These are phyloP conservation scores for Balakata baccata DNA, from an alignment of 345 rosid genomes.

Conservation along the genomic window DNA sequence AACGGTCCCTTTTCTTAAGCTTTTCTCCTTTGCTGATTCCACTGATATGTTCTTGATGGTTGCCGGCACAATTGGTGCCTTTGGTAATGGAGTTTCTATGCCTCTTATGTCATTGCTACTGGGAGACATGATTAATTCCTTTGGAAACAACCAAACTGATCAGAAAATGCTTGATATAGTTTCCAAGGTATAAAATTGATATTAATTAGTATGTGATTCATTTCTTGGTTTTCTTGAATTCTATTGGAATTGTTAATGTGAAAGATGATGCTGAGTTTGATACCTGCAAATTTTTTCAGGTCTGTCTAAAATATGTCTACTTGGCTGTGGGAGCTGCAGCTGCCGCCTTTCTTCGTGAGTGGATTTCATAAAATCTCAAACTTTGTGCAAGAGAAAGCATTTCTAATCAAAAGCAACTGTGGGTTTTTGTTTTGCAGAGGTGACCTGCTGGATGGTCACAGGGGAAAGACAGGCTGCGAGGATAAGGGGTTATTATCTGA, in stretches of 20 bases:
- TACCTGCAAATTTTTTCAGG: constrained; percentile 17
- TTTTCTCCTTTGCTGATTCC: constrained; percentile 41
- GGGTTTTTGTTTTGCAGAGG: constrained; percentile 27
- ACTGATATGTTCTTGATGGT: constrained; percentile 31
- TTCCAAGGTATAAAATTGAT: constrained; percentile 29
- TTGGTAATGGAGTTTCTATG: constrained; percentile 31
- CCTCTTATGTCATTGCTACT: constrained; percentile 38
- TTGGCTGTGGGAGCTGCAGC: constrained; percentile 31
- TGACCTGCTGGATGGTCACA: constrained; percentile 46
- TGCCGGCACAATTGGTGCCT: constrained; percentile 31
- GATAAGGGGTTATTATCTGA: constrained; percentile 37
- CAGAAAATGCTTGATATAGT: constrained; percentile 22
- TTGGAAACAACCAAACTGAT: constrained; percentile 28
- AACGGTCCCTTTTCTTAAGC: constrained; percentile 34
- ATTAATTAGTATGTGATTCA: too few species aligned
- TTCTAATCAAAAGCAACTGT: neutral
- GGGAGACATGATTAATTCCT: constrained; percentile 35
- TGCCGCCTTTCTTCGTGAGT: constrained; percentile 31
- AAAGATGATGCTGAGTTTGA: neutral
- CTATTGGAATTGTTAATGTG: neutral
- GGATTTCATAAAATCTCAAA: neutral
- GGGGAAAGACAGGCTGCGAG: constrained; percentile 49
- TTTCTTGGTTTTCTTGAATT: neutral
- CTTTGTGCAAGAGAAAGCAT: neutral
- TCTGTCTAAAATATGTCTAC: constrained; percentile 33